phyloP scores from a whole-genome alignment of 352 stramenopile species.

The Phytophthora pseudosyringae region DNA sequence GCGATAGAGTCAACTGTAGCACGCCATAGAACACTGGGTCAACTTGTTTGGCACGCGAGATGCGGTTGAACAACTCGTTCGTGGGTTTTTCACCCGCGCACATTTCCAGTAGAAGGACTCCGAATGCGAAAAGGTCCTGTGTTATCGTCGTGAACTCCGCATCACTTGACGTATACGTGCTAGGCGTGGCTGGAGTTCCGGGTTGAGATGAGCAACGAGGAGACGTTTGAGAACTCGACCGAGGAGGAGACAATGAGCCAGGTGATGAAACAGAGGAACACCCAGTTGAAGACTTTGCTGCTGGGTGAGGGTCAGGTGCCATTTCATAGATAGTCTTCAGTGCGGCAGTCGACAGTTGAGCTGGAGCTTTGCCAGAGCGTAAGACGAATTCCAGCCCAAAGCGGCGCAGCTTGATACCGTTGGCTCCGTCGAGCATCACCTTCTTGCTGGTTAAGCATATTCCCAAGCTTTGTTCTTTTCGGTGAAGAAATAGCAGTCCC shows the following conservation, averaged over 20 bases:
- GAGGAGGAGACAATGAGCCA: constrained; percentile 5
- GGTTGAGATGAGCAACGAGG: constrained; percentile 16
- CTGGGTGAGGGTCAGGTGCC: constrained; percentile 9
- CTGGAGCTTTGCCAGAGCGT: constrained; percentile 33
- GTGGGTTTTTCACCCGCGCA: constrained; percentile 60
- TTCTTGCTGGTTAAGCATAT: constrained; percentile 71
- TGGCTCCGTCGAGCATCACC: constrained; percentile 55
- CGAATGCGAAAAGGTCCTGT: constrained; percentile 72
- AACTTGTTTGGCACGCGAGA: constrained; percentile 51
- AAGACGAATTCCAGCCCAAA: constrained; percentile 53
- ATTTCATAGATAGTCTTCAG: constrained; percentile 39
- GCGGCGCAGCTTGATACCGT: constrained; percentile 55
- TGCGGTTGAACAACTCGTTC: constrained; percentile 56
- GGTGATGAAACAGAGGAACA: constrained; percentile 10
- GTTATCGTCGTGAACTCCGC: constrained; percentile 16
- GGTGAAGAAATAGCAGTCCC: constrained; percentile 52
- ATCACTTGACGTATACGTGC: neutral
- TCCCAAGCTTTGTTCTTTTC: constrained; percentile 43
- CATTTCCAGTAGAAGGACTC: constrained; percentile 76
- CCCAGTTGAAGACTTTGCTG: neutral
- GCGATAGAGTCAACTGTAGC: constrained; percentile 34
- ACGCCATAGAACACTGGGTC: constrained; percentile 53
- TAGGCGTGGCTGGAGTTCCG: constrained; percentile 18
- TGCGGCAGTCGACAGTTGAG: constrained; percentile 23
- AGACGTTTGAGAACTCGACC: neutral